These are phyloP conservation scores for Allantophomopsis lycopodina DNA, from an alignment of 2,329 filamentous ascomycete species.

Conservation along the genomic window DNA sequence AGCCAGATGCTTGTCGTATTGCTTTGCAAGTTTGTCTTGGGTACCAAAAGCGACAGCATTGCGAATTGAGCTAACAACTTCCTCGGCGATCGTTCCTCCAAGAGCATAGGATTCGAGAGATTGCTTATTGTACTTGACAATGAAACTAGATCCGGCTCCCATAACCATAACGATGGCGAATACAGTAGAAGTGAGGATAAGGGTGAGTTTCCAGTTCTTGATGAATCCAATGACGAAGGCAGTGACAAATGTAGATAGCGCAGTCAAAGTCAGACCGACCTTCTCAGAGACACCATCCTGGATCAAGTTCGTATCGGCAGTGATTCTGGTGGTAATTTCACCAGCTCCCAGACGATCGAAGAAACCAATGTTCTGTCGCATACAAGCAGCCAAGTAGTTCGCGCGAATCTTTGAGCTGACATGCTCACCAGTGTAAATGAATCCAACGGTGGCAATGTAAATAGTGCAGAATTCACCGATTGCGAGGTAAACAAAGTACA, in stretches of 20 bases:
- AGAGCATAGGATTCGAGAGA: slow-evolving; percentile 68
- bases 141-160: slow-evolving; percentile 57
- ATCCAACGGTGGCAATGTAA: slow-evolving; percentile 74
- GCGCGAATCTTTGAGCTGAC: slow-evolving; percentile 67
- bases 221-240: slow-evolving; percentile 86
- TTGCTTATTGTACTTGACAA: slow-evolving; percentile 69
- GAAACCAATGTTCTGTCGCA: slow-evolving; percentile 82
- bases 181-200: slow-evolving; percentile 76
- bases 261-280: slow-evolving; percentile 62
- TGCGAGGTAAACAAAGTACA: slow-evolving; percentile 79
- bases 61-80: slow-evolving; percentile 85
- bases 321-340: slow-evolving; percentile 89
- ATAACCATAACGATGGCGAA: slow-evolving; percentile 68
- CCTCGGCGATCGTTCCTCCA: slow-evolving; percentile 81
- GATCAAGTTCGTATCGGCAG: slow-evolving; percentile 82
- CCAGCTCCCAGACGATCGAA: slow-evolving; percentile 89
- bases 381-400: slow-evolving; percentile 70
- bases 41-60: slow-evolving; percentile 90
- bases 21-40: slow-evolving; percentile 76
- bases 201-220: slow-evolving; percentile 83
- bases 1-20: slow-evolving; percentile 66
- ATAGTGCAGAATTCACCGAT: slow-evolving; percentile 67
- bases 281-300: slow-evolving; percentile 93
- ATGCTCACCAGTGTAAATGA: slow-evolving; percentile 78
- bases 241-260: slow-evolving; percentile 69